These are phyloP conservation scores for Euphorbia schlechtendalii DNA, from an alignment of 441 rosid species.

Conservation along the genomic window DNA sequence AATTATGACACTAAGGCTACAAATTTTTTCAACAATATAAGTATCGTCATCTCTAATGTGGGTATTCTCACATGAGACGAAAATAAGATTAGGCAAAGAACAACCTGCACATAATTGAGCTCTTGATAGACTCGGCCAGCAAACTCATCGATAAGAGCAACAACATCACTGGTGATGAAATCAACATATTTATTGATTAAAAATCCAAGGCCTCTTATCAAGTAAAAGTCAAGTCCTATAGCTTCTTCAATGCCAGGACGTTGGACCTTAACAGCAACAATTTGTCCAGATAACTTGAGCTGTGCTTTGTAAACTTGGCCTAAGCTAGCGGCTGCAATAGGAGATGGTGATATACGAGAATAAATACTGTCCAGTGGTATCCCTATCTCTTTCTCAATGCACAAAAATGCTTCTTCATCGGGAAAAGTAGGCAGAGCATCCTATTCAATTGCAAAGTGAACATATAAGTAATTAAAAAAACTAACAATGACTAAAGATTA, in stretches of 20 bases:
- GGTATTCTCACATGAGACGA: background rate
- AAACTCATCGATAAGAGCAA: constrained; percentile 79
- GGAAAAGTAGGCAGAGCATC: constrained; percentile 93
- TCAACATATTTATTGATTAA: constrained; percentile 64
- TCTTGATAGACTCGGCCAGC: constrained; percentile 83
- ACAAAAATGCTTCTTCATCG: constrained; percentile 75
- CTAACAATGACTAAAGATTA: background rate
- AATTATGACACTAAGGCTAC: constrained; percentile 3
- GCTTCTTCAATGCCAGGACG: constrained; percentile 86
- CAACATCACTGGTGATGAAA: constrained; percentile 62
- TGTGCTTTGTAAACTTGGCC: constrained; percentile 98
- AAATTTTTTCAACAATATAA: constrained; percentile 8
- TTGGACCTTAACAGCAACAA: constrained; percentile 44
- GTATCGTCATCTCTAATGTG: background rate
- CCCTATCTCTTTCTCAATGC: constrained; percentile 87
- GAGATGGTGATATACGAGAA: constrained; percentile 66
- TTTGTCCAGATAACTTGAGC: constrained; percentile 57
- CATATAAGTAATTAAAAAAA: background rate
- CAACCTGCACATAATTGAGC: constrained; percentile 84
- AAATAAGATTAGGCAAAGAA: constrained; percentile 6
- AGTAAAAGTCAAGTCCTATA: constrained; percentile 85
- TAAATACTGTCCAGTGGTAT: constrained; percentile 60
- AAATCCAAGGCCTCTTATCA: constrained; percentile 68
- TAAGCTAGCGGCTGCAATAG: constrained; percentile 90
- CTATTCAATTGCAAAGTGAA: constrained; percentile 31